A percentile compares a stretch with the other conserved stretches of the same genome.
Conservation (phyloP, 306 rosid species). For the Canavalia gladiata region DNA sequence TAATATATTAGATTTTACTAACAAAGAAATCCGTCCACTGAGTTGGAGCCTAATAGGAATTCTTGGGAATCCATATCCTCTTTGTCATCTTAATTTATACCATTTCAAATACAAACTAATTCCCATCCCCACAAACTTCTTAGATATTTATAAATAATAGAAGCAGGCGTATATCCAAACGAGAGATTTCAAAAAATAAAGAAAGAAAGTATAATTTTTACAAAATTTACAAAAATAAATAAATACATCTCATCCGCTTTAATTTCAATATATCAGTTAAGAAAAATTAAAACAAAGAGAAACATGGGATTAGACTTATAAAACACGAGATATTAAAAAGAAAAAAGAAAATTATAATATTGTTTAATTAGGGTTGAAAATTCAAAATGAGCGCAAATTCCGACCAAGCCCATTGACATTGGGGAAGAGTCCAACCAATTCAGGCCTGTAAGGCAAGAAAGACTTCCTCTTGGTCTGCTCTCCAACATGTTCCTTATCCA, state of each 20-base stretch:
- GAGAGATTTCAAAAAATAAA: neutral
- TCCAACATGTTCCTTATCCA: conserved; percentile 21
- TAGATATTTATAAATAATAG: neutral
- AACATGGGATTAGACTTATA: neutral
- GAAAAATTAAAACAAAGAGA: neutral
- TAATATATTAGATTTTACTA: neutral
- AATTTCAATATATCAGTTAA: conserved; percentile 5
- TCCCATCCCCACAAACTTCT: neutral
- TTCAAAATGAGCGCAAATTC: conserved; percentile 77
- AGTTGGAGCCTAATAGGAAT: conserved; percentile 4
- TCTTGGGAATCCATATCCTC: neutral
- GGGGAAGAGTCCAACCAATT: conserved; percentile 66
- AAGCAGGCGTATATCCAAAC: neutral
- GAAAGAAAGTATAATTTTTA: neutral
- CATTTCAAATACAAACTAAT: conserved; percentile 38
- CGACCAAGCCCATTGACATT: conserved; percentile 73
- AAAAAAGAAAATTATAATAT: neutral
- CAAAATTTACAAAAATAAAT: conserved; percentile 28
- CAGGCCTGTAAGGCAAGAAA: conserved; percentile 60
- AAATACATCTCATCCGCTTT: neutral
- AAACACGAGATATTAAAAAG: neutral
- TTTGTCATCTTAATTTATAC: neutral
- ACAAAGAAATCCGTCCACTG: neutral
- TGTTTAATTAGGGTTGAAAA: neutral
- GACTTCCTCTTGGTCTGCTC: conserved; percentile 60